Percentiles rank a stretch among this genome's conserved stretches.
These are phyloP conservation scores for Penicillium fuscoglaucum DNA, from an alignment of 2,329 filamentous ascomycete species.

Conservation along the genomic window DNA sequence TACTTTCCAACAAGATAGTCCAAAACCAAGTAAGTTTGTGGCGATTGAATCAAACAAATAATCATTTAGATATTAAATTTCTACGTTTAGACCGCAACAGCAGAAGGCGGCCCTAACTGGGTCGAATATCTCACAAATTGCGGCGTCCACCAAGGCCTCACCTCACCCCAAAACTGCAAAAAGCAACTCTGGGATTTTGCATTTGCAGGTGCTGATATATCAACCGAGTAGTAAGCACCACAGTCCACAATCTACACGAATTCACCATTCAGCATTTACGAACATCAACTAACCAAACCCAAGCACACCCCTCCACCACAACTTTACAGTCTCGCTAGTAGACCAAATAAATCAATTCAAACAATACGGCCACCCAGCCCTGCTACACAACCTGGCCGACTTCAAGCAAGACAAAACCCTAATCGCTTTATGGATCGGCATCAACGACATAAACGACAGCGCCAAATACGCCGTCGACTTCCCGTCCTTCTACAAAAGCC, in stretches of 20 bases:
- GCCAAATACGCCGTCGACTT: slow-evolving; percentile 48
- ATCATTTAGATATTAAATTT: neutral
- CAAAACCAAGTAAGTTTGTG: slow-evolving; percentile 44
- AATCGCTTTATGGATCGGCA: slow-evolving; percentile 56
- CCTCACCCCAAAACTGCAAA: slow-evolving; percentile 46
- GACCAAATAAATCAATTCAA: slow-evolving; percentile 54
- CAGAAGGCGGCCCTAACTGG: slow-evolving; percentile 58
- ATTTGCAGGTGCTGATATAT: slow-evolving; percentile 56
- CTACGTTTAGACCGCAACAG: slow-evolving; percentile 45
- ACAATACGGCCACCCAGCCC: slow-evolving; percentile 46
- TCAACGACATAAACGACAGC: slow-evolving; percentile 59
- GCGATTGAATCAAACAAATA: neutral
- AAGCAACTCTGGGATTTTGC: slow-evolving; percentile 59
- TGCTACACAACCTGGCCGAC: slow-evolving; percentile 32
- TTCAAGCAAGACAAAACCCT: slow-evolving; percentile 42
- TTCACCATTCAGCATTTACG: neutral
- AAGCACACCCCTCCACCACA: slow-evolving; percentile 53
- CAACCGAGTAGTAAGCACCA: slow-evolving; percentile 40
- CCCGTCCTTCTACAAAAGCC: slow-evolving; percentile 46
- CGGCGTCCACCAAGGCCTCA: slow-evolving; percentile 47
- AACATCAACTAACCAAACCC: neutral
- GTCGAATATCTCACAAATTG: slow-evolving; percentile 56
- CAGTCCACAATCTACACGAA: neutral
- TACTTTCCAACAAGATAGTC: slow-evolving; percentile 52
- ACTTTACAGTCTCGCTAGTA: slow-evolving; percentile 51